phyloP scores from a whole-genome alignment of 2,329 filamentous ascomycete species.

The Aspergillus sp. region DNA sequence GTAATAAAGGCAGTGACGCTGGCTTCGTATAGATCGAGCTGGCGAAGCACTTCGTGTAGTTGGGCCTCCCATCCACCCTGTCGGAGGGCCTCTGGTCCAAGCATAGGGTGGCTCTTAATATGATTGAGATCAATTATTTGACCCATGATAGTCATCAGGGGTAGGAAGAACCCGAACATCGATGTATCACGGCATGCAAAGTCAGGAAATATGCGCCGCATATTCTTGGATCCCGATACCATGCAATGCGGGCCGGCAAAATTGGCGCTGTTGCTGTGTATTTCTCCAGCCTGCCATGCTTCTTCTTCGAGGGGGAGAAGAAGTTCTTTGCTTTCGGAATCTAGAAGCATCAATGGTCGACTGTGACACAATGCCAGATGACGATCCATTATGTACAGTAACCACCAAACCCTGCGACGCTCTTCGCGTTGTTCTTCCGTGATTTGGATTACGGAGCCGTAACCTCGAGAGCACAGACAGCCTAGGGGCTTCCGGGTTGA shows the following conservation, averaged over 20 bases:
- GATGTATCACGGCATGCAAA: conserved; percentile 84
- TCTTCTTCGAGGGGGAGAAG: conserved; percentile 84
- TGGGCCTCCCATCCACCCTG: conserved; percentile 78
- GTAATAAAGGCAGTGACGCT: conserved; percentile 57
- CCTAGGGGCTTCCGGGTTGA: conserved; percentile 32
- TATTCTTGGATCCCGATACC: conserved; percentile 33
- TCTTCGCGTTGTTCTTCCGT: conserved; percentile 88
- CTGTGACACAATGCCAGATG: conserved; percentile 92
- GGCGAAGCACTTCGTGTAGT: conserved; percentile 72
- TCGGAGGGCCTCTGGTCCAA: conserved; percentile 70
- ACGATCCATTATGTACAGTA: conserved; percentile 85
- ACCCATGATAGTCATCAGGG: conserved; percentile 87
- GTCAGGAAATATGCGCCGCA: conserved; percentile 66
- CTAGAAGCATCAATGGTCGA: conserved; percentile 79
- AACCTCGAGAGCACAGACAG: conserved; percentile 33
- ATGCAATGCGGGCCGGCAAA: conserved; percentile 35
- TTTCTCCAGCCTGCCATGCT: conserved; percentile 81
- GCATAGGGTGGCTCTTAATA: conserved; percentile 80
- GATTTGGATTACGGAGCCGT: conserved; percentile 32
- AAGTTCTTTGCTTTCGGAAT: conserved; percentile 81
- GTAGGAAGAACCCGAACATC: conserved; percentile 88
- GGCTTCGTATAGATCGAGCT: conserved; percentile 77
- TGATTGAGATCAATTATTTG: conserved; percentile 90
- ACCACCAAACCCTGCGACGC: conserved; percentile 87
- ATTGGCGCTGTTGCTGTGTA: conserved; percentile 55